Conservation (phyloP, 2,329 filamentous ascomycete species). For the Pyricularia sp. region DNA sequence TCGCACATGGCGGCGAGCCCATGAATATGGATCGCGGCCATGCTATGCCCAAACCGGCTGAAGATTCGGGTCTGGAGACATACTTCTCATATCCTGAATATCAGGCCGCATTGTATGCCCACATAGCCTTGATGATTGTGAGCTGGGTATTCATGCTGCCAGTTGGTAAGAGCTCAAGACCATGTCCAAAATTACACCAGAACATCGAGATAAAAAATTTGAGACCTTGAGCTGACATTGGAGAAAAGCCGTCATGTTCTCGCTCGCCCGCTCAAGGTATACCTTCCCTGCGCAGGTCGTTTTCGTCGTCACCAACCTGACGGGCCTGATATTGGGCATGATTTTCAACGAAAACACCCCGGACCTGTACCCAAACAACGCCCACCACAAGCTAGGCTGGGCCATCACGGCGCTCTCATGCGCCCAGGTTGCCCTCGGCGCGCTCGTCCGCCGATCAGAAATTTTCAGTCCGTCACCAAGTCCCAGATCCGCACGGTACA, state of each 20-base stretch:
- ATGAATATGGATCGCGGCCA: conserved; percentile 10
- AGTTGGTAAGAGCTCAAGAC: conserved; percentile 43
- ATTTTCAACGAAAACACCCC: conserved; percentile 76
- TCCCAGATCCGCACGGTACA: conserved; percentile 34
- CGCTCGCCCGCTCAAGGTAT: conserved; percentile 67
- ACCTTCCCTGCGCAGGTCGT: conserved; percentile 59
- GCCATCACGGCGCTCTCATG: conserved; percentile 62
- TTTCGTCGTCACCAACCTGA: conserved; percentile 54
- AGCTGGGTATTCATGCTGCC: conserved; percentile 68
- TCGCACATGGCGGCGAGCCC: conserved; percentile 19
- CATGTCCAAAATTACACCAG: background rate
- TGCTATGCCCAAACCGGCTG: conserved; percentile 13
- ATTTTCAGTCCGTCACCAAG: conserved; percentile 19
- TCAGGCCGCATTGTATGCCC: conserved; percentile 51
- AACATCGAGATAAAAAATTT: background rate
- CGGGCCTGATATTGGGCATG: conserved; percentile 55
- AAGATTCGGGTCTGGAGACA: conserved; percentile 31
- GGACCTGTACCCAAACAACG: conserved; percentile 77
- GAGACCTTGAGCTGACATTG: background rate
- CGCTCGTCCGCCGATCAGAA: conserved; percentile 52
- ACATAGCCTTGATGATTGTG: conserved; percentile 61
- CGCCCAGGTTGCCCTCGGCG: conserved; percentile 59
- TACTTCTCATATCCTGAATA: conserved; percentile 52
- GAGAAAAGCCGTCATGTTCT: conserved; percentile 69
- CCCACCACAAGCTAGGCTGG: conserved; percentile 88